Conservation (phyloP, 176 grass and related monocot genomes). For the Neostapfia colusana region DNA sequence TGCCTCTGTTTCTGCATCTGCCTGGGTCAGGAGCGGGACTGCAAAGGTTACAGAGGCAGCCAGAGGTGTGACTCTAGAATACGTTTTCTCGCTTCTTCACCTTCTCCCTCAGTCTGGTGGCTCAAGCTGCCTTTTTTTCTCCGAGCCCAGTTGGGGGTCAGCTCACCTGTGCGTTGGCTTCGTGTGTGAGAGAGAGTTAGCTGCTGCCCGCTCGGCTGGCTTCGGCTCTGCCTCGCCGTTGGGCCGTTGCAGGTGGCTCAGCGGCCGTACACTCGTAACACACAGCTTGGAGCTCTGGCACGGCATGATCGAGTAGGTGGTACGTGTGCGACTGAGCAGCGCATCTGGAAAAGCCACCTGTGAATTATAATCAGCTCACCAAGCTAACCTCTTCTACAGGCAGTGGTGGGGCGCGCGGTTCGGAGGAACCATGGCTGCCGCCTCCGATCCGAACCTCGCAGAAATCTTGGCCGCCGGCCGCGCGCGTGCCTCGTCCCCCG, state of each 20-base stretch:
- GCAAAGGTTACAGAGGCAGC: constrained; percentile 39
- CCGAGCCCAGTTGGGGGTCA: neutral
- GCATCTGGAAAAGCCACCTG: constrained; percentile 19
- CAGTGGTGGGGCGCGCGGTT: neutral
- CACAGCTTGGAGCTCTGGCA: neutral
- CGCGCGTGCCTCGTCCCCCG: neutral
- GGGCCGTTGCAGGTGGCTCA: neutral
- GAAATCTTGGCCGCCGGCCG: constrained; percentile 10
- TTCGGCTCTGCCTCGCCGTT: neutral
- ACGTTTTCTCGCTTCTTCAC: neutral
- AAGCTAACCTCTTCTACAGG: neutral
- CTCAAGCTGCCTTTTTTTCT: constrained; percentile 25
- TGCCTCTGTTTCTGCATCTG: neutral
- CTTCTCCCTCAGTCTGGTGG: neutral
- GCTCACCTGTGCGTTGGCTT: neutral
- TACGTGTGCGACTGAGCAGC: neutral
- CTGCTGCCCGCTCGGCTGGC: neutral
- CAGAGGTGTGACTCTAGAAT: constrained; percentile 38
- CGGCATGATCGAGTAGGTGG: neutral
- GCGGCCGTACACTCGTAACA: neutral
- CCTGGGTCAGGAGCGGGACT: neutral
- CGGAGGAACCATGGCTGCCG: constrained; percentile 17
- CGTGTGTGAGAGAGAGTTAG: neutral
- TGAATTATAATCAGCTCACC: neutral
- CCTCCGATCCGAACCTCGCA: neutral